These are phyloP conservation scores for Rosellinia necatrix DNA, from an alignment of 2,329 filamentous ascomycete genomes.

Conservation along the genomic window DNA sequence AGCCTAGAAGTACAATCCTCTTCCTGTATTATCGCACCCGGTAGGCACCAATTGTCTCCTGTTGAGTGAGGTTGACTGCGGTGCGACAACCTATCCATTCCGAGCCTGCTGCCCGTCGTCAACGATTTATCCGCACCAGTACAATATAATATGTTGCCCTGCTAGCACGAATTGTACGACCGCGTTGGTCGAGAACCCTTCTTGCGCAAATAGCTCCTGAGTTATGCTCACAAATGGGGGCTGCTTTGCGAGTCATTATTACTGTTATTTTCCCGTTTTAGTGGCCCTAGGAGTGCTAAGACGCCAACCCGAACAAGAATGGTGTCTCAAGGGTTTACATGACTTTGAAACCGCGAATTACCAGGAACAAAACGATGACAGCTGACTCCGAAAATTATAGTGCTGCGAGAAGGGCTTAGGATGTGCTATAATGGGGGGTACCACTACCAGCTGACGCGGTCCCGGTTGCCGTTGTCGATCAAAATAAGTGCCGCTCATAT, in stretches of 20 bases:
- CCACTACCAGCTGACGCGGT: constrained; percentile 22
- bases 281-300: no score
- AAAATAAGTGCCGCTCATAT: constrained; percentile 23
- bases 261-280: no score
- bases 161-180: constrained; percentile 27
- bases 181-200: constrained; percentile 19
- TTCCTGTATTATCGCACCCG: no score
- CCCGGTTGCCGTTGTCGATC: constrained; percentile 24
- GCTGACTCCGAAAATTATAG: no score
- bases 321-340: no score
- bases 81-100: constrained; percentile 20
- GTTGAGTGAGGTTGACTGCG: constrained; percentile 24
- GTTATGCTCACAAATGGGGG: constrained; percentile 32
- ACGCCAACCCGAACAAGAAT: no score
- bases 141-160: constrained; percentile 21
- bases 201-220: constrained; percentile 31
- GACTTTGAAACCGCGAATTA: no score
- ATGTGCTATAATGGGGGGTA: constrained; percentile 26
- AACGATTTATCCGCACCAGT: constrained; percentile 19
- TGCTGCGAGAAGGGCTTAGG: constrained; percentile 28
- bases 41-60: no score
- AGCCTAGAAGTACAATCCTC: no score
- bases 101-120: constrained; percentile 31
- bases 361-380: no score
- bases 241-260: no score